Base-by-base conservation (phyloP, 2,329 filamentous ascomycete genomes). In the Epichloe sp. region DNA sequence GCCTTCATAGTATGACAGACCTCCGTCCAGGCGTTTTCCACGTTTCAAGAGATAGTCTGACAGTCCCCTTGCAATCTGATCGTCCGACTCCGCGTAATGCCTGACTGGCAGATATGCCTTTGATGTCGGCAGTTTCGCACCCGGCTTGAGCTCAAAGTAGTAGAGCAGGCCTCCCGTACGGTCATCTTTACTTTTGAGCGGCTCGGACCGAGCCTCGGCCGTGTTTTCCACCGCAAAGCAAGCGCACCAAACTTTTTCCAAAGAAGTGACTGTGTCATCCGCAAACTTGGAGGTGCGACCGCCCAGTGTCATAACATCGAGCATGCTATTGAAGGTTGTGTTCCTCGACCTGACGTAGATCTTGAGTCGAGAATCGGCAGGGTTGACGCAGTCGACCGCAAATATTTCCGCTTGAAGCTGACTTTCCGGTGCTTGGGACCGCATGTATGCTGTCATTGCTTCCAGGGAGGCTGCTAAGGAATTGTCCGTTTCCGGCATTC, bases 81-180 rank as follows among this genome's bases (percentile, higher is more conserved):
- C 43, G 26, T 45, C 43, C 43, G 43, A 31, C n/a, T 48, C 38
- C 5, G 57, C 58, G 41, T 68, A 68, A 50, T 68, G 66, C 1
- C 65, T 57, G 0, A 65, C 65, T 1, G 66, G 66, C 19, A 68
- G 54, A 45, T 68, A 68, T 2, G 63, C 54, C 53, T 67, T 67
- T 1, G 59, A 53, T 11, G 55, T 58, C 0, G 66, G 65, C 0
- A 21, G 14, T 5, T 34, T 15, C 8, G 40, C 53, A 8, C 52
- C 48, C 7, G 54, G 46, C 17, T 47, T 51, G n/a, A 68, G 54
- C 50, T 68, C 66, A 41, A 64, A 53, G 43, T 67, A 59, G 54
- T 65, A 68, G 3, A 68, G 59, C 19, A 67, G 59, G 3, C 65
- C 65, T 1, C 59, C 60, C 3, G 65, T 68, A 1, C 64, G 58